Conservation (phyloP, 768 basidiomycete species). For the Leccinum broughii region DNA sequence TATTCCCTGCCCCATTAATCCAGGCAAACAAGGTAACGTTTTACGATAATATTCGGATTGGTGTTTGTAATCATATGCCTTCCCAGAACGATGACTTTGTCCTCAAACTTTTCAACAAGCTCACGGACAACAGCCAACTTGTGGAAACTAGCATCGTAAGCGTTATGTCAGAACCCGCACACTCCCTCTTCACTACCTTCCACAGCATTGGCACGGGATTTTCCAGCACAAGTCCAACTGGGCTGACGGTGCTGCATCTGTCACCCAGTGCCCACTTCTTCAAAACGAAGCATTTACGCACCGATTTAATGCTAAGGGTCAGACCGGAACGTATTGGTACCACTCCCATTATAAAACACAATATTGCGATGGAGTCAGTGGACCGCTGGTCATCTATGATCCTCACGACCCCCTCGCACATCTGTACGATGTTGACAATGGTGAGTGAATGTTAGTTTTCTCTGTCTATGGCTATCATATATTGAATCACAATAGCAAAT, state of each 20-base stretch:
- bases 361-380: conserved; percentile 45
- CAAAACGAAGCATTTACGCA: conserved; percentile 37
- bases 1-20: conserved; percentile 50
- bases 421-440: conserved; percentile 50
- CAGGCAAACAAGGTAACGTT: conserved; percentile 35
- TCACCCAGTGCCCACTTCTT: conserved; percentile 47
- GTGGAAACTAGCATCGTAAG: neutral
- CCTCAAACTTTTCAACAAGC: conserved; percentile 43
- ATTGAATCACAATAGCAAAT: conserved; percentile 20
- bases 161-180: neutral
- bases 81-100: conserved; percentile 38
- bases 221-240: conserved; percentile 25
- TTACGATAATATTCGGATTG: neutral
- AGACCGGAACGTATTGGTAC: conserved; percentile 50
- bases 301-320: conserved; percentile 32
- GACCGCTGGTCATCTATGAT: conserved; percentile 46
- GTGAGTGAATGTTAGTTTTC: conserved; percentile 20
- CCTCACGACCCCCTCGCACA: conserved; percentile 40
- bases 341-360: conserved; percentile 42
- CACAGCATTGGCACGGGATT: neutral
- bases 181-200: conserved; percentile 6
- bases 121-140: neutral
- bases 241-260: conserved; percentile 37
- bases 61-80: neutral
- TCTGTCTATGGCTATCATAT: neutral